These are phyloP conservation scores for Sporothrix curviconia DNA, from an alignment of 2,329 filamentous ascomycete genomes.

Conservation along the genomic window DNA sequence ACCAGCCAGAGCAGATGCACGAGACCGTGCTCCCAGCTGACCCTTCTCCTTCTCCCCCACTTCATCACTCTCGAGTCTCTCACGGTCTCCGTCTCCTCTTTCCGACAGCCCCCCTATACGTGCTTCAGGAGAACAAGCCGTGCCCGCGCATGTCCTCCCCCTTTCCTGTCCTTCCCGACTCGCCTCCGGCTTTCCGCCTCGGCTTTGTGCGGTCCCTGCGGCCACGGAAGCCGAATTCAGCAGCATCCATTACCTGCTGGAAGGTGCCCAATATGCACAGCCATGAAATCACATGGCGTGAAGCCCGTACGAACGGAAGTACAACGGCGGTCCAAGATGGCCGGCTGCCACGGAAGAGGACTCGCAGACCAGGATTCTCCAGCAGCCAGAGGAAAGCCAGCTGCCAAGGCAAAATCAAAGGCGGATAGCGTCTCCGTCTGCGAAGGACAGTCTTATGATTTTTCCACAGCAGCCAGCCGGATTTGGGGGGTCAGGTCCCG, in stretches of 20 bases:
- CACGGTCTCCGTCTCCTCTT: constrained; percentile 4
- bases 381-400: constrained; percentile 44
- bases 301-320: constrained; percentile 42
- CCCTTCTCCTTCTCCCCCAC: constrained; percentile 12
- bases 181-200: constrained; percentile 20
- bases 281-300: constrained; percentile 49
- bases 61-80: constrained; percentile 12
- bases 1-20: background rate
- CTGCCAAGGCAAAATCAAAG: constrained; percentile 24
- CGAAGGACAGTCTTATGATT: constrained; percentile 5
- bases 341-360: constrained; percentile 33
- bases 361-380: constrained; percentile 44
- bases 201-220: constrained; percentile 45
- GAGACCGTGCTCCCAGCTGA: background rate
- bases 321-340: constrained; percentile 23
- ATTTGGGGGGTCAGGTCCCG: background rate
- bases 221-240: constrained; percentile 54
- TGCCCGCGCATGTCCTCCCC: background rate
- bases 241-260: constrained; percentile 52
- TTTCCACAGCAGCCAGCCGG: constrained; percentile 9
- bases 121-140: background rate
- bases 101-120: background rate
- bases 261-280: constrained; percentile 49
- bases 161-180: constrained; percentile 11
- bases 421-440: background rate